Conservation (phyloP, 2,329 filamentous ascomycete species). For the Stemphylium lycopersici region DNA sequence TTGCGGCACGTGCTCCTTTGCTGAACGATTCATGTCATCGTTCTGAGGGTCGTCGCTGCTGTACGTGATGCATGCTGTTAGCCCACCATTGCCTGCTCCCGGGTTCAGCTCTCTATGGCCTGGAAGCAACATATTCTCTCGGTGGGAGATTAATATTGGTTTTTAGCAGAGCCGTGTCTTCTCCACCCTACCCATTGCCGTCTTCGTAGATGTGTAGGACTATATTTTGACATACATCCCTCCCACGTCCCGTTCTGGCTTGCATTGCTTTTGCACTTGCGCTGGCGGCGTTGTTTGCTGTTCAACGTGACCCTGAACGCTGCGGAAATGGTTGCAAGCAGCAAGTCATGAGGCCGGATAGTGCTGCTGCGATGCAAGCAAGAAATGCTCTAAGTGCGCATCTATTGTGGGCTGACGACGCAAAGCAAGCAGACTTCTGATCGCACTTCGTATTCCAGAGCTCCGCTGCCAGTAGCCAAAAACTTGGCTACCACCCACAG, state of each 20-base stretch:
- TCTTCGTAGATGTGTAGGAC: slow-evolving; percentile 52
- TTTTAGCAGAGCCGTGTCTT: slow-evolving; percentile 61
- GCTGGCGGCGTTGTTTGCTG: background rate
- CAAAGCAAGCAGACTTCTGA: too few species aligned
- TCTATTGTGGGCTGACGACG: too few species aligned
- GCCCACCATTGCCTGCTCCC: slow-evolving; percentile 60
- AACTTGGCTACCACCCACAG: too few species aligned
- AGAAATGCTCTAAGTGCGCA: too few species aligned
- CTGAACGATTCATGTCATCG: slow-evolving; percentile 25
- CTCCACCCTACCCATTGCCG: slow-evolving; percentile 57
- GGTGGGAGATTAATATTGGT: slow-evolving; percentile 58
- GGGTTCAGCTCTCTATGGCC: slow-evolving; percentile 53
- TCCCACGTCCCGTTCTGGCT: background rate
- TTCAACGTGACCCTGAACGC: background rate
- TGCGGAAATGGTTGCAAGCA: background rate
- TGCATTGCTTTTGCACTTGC: background rate
- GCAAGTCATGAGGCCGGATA: too few species aligned
- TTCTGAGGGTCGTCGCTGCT: slow-evolving; percentile 18
- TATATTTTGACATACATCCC: slow-evolving; percentile 56
- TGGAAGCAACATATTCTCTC: slow-evolving; percentile 57
- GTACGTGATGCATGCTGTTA: slow-evolving; percentile 15
- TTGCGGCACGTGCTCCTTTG: slow-evolving; percentile 8
- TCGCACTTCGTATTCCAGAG: too few species aligned
- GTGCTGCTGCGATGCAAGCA: too few species aligned
- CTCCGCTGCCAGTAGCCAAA: too few species aligned